Conservation (phyloP, 2,329 filamentous ascomycete genomes). For the Fusarium sambucinum region DNA sequence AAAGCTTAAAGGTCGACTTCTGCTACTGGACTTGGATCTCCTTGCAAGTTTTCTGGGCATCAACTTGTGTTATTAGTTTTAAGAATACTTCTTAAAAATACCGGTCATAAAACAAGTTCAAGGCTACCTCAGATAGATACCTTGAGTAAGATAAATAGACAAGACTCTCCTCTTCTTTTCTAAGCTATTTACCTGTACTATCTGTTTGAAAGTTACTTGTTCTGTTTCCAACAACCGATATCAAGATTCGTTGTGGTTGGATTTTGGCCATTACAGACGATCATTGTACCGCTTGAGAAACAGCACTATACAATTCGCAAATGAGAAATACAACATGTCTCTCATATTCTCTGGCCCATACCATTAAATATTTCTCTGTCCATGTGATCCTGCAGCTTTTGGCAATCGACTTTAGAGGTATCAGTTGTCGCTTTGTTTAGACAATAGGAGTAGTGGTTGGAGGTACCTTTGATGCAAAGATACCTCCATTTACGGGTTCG, state of each 20-base stretch:
- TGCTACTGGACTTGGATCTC: too few species aligned
- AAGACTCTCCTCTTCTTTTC: too few species aligned
- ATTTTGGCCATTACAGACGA: neutral
- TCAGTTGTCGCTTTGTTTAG: slow-evolving; percentile 13
- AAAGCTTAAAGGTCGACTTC: too few species aligned
- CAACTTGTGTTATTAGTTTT: too few species aligned
- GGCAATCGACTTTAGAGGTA: neutral
- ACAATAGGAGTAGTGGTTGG: neutral
- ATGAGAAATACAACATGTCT: neutral
- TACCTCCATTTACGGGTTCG: slow-evolving; percentile 3
- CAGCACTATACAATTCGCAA: neutral
- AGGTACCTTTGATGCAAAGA: slow-evolving; percentile 2
- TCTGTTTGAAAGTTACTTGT: too few species aligned
- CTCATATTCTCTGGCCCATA: neutral
- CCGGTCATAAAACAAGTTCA: too few species aligned
- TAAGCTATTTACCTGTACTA: too few species aligned
- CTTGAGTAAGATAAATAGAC: too few species aligned
- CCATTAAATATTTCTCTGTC: neutral
- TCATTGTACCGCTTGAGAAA: too few species aligned
- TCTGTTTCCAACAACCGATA: neutral
- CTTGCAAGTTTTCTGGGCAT: too few species aligned
- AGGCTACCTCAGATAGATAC: too few species aligned
- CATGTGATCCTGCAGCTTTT: neutral
- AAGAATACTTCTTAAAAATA: too few species aligned
- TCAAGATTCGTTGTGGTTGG: neutral